A percentile compares a stretch with the other conserved stretches of the same genome.
phyloP scores from a whole-genome alignment of 1,284 basidiomycete species.

The Abortiporus biennis region DNA sequence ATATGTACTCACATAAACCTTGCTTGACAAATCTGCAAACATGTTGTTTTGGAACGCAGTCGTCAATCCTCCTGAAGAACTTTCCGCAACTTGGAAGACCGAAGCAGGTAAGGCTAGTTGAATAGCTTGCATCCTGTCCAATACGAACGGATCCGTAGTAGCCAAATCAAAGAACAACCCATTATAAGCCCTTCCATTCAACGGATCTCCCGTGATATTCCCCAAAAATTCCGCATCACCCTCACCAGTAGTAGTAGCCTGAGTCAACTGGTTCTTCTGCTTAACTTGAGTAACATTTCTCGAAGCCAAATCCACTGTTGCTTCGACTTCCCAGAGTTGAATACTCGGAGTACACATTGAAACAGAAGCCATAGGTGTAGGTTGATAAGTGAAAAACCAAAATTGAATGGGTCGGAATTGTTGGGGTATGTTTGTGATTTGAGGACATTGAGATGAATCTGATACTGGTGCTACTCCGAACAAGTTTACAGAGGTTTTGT shows the following conservation, averaged over 20 bases:
- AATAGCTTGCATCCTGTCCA: slow-evolving; percentile 32
- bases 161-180: slow-evolving; percentile 37
- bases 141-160: slow-evolving; percentile 28
- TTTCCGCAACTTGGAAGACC: slow-evolving; percentile 38
- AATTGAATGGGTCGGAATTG: slow-evolving; percentile 45
- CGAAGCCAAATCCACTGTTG: slow-evolving; percentile 18
- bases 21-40: slow-evolving; percentile 33
- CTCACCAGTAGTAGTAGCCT: slow-evolving; percentile 26
- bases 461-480: slow-evolving; percentile 27
- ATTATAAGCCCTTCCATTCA: slow-evolving; percentile 43
- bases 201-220: slow-evolving; percentile 36
- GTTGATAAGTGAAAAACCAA: slow-evolving; percentile 46
- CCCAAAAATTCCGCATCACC: slow-evolving; percentile 33
- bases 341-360: slow-evolving; percentile 40
- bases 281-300: slow-evolving; percentile 30
- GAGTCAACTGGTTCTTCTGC: too few relatives aligned
- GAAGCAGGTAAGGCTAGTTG: slow-evolving; percentile 43
- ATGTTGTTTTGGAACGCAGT: slow-evolving; percentile 32
- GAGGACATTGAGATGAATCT: slow-evolving; percentile 9
- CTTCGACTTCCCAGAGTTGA: slow-evolving; percentile 32
- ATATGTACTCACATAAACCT: slow-evolving; percentile 39
- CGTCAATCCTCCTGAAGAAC: slow-evolving; percentile 29
- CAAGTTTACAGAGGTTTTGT: slow-evolving; percentile 29
- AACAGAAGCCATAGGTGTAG: slow-evolving; percentile 31
- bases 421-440: slow-evolving; percentile 16